Evolutionary conservation across 148 eudicot species (phyloP).

Genomic region (Fallopia convolvulus): DNA sequence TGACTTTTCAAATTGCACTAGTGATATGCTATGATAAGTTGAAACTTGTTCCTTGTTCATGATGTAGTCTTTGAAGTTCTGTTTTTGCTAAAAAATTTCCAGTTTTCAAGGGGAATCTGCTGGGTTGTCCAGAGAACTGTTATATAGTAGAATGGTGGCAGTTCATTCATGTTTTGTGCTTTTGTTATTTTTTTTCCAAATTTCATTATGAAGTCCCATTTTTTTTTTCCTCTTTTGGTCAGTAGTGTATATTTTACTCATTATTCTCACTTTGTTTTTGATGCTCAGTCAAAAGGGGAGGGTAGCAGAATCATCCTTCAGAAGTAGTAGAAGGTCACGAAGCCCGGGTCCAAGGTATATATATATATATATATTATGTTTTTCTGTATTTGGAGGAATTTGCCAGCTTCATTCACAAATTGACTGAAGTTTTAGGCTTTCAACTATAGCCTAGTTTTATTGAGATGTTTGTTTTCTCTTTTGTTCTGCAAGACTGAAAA

Average conservation of each 20-base stretch:
- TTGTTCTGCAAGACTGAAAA: neutral
- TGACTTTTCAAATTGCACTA: neutral
- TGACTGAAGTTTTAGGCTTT: neutral
- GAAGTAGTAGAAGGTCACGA: conserved; percentile 29
- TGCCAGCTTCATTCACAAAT: neutral
- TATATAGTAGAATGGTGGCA: neutral
- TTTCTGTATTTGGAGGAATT: neutral
- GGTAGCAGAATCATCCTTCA: conserved; percentile 24
- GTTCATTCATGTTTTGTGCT: neutral
- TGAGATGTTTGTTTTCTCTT: neutral
- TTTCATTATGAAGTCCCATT: neutral
- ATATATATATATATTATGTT: neutral
- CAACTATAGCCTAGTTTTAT: neutral
- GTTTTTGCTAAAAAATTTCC: neutral
- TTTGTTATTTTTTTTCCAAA: neutral
- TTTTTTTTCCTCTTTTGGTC: neutral
- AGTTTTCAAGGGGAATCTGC: neutral
- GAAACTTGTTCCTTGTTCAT: neutral
- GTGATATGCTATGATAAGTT: neutral
- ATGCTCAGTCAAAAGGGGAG: conserved; percentile 31
- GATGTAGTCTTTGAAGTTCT: neutral
- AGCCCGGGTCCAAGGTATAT: conserved; percentile 39
- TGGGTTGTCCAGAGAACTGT: neutral
- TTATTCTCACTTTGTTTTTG: neutral
- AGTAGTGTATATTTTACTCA: neutral